phyloP scores from a whole-genome alignment of 768 basidiomycete genomes.

The Fomitopsis pulvina region DNA sequence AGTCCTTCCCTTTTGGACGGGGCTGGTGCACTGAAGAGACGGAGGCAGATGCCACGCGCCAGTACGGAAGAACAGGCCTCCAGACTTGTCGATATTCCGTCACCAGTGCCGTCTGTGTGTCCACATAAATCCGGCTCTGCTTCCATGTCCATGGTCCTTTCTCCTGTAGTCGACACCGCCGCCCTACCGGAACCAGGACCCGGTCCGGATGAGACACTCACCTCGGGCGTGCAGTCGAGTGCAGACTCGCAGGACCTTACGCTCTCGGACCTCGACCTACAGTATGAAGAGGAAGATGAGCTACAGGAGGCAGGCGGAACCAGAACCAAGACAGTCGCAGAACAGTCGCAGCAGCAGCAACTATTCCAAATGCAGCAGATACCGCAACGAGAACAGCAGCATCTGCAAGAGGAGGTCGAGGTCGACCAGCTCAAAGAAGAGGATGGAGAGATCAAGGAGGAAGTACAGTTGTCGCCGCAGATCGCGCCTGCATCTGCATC shows the following conservation, averaged over 20 bases:
- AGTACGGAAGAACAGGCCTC: background rate
- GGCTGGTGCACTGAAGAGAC: background rate
- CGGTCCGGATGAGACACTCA: background rate
- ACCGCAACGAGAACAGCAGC: background rate
- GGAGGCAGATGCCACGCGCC: background rate
- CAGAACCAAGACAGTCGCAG: background rate
- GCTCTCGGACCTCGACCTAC: background rate
- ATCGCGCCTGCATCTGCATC: background rate
- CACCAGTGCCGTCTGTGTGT: background rate
- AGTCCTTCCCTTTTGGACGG: background rate
- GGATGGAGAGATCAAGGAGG: background rate
- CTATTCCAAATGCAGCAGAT: background rate
- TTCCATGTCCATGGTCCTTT: background rate
- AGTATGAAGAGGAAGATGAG: background rate
- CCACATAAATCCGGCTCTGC: background rate
- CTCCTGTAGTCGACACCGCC: background rate
- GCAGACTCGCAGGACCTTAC: no score
- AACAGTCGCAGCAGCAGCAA: background rate
- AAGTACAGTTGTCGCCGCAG: background rate
- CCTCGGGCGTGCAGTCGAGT: no score
- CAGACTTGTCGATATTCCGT: background rate
- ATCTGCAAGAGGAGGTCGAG: background rate
- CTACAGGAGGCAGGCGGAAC: no score
- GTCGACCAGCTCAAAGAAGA: constrained; percentile 1
- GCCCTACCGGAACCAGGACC: background rate